Evolutionary conservation across 2,329 filamentous ascomycete species (phyloP).

Genomic region (Aspergillus novoparasiticus): DNA sequence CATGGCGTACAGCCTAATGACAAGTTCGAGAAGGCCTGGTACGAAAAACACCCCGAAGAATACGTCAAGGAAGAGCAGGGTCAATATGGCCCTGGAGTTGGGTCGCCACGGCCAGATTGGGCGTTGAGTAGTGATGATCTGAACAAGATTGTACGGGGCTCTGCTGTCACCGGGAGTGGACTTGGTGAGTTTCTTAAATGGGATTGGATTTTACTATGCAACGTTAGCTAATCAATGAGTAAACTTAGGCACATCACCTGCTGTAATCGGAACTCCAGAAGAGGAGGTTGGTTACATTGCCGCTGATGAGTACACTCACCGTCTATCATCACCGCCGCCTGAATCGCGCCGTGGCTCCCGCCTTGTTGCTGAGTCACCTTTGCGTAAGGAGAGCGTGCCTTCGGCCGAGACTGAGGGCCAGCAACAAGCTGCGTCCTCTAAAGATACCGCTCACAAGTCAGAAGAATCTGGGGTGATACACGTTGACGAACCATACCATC

Average conservation of each 20-base stretch:
- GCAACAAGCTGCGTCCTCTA: not conserved
- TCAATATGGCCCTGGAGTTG: constrained; percentile 61
- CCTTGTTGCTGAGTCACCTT: constrained; percentile 53
- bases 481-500: constrained; percentile 66
- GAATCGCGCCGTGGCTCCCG: constrained; percentile 46
- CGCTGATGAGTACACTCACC: constrained; percentile 78
- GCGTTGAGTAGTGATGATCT: constrained; percentile 87
- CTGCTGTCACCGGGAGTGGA: constrained; percentile 54
- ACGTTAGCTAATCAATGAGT: constrained; percentile 15
- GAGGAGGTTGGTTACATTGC: constrained; percentile 91
- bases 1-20: constrained; percentile 76
- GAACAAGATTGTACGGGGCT: constrained; percentile 83
- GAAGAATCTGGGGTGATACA: constrained; percentile 63
- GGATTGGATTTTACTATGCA: not conserved
- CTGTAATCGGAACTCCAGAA: constrained; percentile 73
- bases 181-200: constrained; percentile 49
- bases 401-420: constrained; percentile 48
- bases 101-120: constrained; percentile 68
- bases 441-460: constrained; percentile 13
- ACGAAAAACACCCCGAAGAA: constrained; percentile 85
- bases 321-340: constrained; percentile 67
- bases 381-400: constrained; percentile 54
- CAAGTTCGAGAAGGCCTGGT: constrained; percentile 88
- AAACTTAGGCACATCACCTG: constrained; percentile 63
- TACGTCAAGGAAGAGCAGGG: constrained; percentile 73